Percentiles rank a stretch among this genome's conserved stretches.
Conservation (phyloP, 108 stramenopile genomes). For the Pseudonitzschia multiseries region DNA sequence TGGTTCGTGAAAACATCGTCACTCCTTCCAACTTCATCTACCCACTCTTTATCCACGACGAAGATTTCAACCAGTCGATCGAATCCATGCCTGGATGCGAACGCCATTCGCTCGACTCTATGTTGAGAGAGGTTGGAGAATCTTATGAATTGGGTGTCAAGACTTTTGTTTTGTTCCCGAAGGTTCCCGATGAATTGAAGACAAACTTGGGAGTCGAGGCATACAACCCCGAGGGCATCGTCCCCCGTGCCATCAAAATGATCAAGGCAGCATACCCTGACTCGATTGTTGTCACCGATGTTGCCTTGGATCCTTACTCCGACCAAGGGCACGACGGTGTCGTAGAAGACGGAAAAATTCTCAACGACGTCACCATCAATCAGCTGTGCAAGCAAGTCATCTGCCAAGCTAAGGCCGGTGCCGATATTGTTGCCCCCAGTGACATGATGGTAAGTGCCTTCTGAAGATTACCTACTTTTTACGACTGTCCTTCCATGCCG, state of each 20-base stretch:
- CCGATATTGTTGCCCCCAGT: conserved; percentile 95
- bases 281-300: conserved; percentile 90
- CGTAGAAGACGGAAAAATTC: conserved; percentile 92
- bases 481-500: too few relatives aligned
- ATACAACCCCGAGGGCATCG: conserved; percentile 96
- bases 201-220: conserved; percentile 94
- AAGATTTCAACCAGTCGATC: conserved; percentile 81
- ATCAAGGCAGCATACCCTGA: conserved; percentile 93
- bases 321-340: conserved; percentile 99
- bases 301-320: conserved; percentile 97
- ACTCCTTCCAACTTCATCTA: conserved; percentile 96
- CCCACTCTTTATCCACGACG: conserved; percentile 98
- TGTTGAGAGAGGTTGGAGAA: conserved; percentile 93
- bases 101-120: conserved; percentile 82
- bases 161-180: conserved; percentile 94
- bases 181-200: conserved; percentile 93
- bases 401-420: conserved; percentile 93
- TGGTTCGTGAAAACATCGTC: conserved; percentile 96
- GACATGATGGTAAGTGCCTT: conserved; percentile 86
- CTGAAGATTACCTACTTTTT: too few relatives aligned
- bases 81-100: conserved; percentile 94
- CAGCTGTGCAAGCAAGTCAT: conserved; percentile 97
- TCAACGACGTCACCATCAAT: conserved; percentile 96
- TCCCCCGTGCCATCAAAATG: conserved; percentile 92
- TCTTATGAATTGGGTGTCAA: conserved; percentile 84